Conservation (phyloP, 2,329 filamentous ascomycete genomes). For the Coniella vitis region DNA sequence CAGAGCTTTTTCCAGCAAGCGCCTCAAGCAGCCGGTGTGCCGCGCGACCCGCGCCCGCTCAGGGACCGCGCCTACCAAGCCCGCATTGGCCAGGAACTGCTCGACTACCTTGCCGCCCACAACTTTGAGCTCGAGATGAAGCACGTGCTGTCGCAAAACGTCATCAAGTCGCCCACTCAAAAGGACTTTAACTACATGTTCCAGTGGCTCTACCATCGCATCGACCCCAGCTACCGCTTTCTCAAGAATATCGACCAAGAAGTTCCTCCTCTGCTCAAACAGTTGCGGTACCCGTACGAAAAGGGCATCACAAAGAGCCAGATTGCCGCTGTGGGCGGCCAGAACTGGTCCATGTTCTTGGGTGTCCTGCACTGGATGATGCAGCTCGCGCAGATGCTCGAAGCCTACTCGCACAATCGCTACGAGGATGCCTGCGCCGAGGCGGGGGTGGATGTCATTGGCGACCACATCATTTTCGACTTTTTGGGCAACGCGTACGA, state of each 20-base stretch:
- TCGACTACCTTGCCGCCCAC: conserved; percentile 86
- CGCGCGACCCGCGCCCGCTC: conserved; percentile 78
- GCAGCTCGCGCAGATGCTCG: conserved; percentile 91
- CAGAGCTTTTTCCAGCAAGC: conserved; percentile 94
- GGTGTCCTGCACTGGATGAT: conserved; percentile 98
- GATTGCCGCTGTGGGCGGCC: conserved; percentile 87
- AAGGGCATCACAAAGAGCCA: conserved; percentile 95
- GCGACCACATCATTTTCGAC: conserved; percentile 88
- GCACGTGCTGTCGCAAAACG: conserved; percentile 83
- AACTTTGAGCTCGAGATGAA: conserved; percentile 99
- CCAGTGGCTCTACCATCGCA: conserved; percentile 93
- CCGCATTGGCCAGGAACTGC: conserved; percentile 77
- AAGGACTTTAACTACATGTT: conserved; percentile 99
- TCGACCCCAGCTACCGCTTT: conserved; percentile 90
- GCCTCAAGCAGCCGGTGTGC: conserved; percentile 72
- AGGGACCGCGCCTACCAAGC: conserved; percentile 74
- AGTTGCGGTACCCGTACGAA: conserved; percentile 90
- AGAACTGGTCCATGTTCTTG: conserved; percentile 94
- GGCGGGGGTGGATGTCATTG: conserved; percentile 76
- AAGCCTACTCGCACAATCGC: conserved; percentile 67
- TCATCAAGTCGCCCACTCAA: conserved; percentile 88
- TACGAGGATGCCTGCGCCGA: conserved; percentile 91
- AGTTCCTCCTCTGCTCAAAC: conserved; percentile 85
- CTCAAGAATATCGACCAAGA: conserved; percentile 94
- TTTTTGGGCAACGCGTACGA: conserved; percentile 86